Percentiles rank a stretch among this genome's conserved stretches.
phyloP scores from a whole-genome alignment of 1,284 basidiomycete species.

The Rhizopogon hawkerae region DNA sequence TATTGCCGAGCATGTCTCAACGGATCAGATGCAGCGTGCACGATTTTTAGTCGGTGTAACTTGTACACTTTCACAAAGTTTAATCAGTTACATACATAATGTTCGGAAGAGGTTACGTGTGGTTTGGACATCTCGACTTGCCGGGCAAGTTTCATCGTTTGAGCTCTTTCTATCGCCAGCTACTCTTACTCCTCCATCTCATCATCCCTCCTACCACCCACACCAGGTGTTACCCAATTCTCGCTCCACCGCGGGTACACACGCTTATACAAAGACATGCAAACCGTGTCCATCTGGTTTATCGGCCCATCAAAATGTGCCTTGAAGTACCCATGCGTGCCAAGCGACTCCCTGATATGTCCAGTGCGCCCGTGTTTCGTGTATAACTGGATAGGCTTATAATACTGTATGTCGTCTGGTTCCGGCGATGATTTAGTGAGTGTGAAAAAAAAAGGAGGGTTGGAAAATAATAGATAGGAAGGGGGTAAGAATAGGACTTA shows the following conservation, averaged over 20 bases:
- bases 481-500: constrained; percentile 23
- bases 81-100: not conserved
- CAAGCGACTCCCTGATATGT: constrained; percentile 89
- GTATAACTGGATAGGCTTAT: constrained; percentile 86
- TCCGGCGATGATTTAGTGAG: not conserved
- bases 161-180: not conserved
- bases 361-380: constrained; percentile 92
- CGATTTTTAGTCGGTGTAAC: not conserved
- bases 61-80: not conserved
- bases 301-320: constrained; percentile 94
- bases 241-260: constrained; percentile 81
- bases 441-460: not conserved
- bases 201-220: not conserved
- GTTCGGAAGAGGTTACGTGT: too few relatives aligned
- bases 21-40: too few relatives aligned
- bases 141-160: not conserved
- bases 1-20: too few relatives aligned
- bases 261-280: constrained; percentile 87
- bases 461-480: too few relatives aligned
- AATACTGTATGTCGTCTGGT: constrained; percentile 85
- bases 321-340: constrained; percentile 98
- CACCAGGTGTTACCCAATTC: constrained; percentile 34
- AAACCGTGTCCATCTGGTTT: constrained; percentile 93
- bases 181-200: not conserved
- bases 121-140: too few relatives aligned